Conservation (phyloP, 73 alveolate species). For the Stentor coeruleus region DNA sequence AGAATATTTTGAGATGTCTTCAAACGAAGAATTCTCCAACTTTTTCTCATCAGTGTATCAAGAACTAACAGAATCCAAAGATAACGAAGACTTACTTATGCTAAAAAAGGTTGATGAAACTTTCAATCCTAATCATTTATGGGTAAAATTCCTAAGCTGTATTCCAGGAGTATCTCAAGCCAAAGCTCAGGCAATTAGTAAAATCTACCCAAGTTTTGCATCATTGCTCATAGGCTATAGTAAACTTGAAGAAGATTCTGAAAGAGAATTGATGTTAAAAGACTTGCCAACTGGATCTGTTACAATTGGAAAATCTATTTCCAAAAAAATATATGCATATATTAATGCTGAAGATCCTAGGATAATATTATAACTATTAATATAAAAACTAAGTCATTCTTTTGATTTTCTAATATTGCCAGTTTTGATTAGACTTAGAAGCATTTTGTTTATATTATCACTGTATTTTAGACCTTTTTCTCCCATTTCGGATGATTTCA, state of each 20-base stretch:
- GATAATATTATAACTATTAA: too few species aligned
- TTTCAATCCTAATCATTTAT: background rate
- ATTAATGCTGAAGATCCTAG: background rate
- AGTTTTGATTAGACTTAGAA: too few species aligned
- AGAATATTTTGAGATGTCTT: background rate
- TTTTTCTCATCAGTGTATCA: background rate
- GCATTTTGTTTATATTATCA: too few species aligned
- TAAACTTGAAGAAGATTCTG: background rate
- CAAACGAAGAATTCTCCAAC: background rate
- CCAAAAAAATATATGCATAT: background rate
- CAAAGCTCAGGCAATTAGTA: background rate
- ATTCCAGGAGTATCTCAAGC: background rate
- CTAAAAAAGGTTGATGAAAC: background rate
- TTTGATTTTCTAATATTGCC: too few species aligned
- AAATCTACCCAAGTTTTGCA: background rate
- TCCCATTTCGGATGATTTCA: too few species aligned
- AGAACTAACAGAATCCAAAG: background rate
- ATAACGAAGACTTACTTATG: background rate
- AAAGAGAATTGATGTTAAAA: background rate
- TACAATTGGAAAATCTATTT: background rate
- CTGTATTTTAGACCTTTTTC: too few species aligned
- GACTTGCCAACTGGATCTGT: background rate
- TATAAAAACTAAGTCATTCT: too few species aligned
- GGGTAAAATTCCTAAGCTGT: background rate
- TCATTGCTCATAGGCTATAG: background rate